Evolutionary conservation across 1,139 yeast genomes (phyloP).

Genomic region (Hanseniaspora sp.): DNA sequence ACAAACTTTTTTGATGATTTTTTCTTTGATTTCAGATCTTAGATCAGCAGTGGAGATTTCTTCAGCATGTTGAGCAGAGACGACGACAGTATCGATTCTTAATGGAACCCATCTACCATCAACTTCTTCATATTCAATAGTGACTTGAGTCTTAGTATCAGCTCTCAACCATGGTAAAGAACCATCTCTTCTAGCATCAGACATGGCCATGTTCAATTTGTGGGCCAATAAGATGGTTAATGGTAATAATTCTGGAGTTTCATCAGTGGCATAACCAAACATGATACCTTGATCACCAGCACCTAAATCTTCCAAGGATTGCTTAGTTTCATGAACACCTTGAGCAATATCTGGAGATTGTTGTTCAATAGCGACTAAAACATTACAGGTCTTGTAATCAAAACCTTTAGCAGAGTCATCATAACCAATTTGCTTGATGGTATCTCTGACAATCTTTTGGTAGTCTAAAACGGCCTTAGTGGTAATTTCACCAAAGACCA

Average conservation of each 20-base stretch:
- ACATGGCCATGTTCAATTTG: slow-evolving; percentile 92
- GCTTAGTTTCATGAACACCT: slow-evolving; percentile 92
- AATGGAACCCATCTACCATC: slow-evolving; percentile 90
- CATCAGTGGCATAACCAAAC: slow-evolving; percentile 99
- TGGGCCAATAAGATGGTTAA: slow-evolving; percentile 89
- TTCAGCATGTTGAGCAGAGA: slow-evolving; percentile 96
- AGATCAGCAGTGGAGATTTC: slow-evolving; percentile 86
- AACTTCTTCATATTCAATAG: slow-evolving; percentile 88
- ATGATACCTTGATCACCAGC: slow-evolving; percentile 99
- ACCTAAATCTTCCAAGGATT: slow-evolving; percentile 89
- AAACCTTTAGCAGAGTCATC: slow-evolving; percentile 94
- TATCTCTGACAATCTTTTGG: slow-evolving; percentile 95
- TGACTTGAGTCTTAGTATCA: slow-evolving; percentile 98
- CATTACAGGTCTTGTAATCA: slow-evolving; percentile 98
- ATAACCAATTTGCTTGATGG: slow-evolving; percentile 97
- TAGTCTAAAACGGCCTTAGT: slow-evolving; percentile 89
- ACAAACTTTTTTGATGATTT: slow-evolving; percentile 82
- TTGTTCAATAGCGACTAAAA: slow-evolving; percentile 96
- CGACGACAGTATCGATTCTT: slow-evolving; percentile 95
- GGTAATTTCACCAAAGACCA: slow-evolving; percentile 99
- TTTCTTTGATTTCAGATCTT: slow-evolving; percentile 62
- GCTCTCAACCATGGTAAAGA: slow-evolving; percentile 95
- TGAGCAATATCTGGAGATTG: slow-evolving; percentile 99
- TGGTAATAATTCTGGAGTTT: slow-evolving; percentile 95
- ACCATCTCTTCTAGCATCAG: slow-evolving; percentile 95